Percentiles rank a stretch among this genome's conserved stretches.
phyloP scores from a whole-genome alignment of 306 rosid species.

The Astragalus membranaceus region DNA sequence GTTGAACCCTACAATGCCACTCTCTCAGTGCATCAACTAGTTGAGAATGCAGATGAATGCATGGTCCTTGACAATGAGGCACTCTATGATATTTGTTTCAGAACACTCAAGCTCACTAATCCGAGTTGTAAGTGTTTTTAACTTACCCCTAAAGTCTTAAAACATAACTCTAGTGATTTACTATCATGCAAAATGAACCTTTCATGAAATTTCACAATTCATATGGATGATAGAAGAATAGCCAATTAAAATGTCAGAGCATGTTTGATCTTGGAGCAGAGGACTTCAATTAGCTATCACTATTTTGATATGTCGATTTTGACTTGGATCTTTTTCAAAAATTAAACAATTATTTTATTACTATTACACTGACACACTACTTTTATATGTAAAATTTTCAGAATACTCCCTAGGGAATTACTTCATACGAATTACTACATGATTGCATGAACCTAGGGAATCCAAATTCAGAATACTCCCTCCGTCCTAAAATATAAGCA shows the following conservation, averaged over 20 bases:
- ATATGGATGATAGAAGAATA: neutral
- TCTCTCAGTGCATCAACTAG: conserved; percentile 80
- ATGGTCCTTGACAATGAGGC: conserved; percentile 77
- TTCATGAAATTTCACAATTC: neutral
- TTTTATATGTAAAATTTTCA: no score
- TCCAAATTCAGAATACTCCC: no score
- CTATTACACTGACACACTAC: no score
- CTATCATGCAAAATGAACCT: neutral
- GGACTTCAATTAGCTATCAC: no score
- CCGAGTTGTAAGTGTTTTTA: conserved; percentile 62
- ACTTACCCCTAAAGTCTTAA: no score
- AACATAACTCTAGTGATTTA: neutral
- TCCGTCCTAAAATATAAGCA: no score
- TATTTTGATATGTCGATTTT: no score
- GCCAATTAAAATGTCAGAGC: neutral
- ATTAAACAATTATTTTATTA: neutral
- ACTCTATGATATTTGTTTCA: conserved; percentile 83
- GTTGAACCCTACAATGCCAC: conserved; percentile 94
- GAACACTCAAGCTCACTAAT: conserved; percentile 89
- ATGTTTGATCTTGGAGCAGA: neutral
- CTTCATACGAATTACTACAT: no score
- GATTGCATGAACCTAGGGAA: no score
- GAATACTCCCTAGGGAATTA: no score
- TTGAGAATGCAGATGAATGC: conserved; percentile 89
- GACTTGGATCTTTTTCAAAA: neutral